Evolutionary conservation across 2,329 filamentous ascomycete genomes (phyloP), one percentile per base, ranked within the genome.

Genomic region (Exophiala dermatitidis): DNA sequence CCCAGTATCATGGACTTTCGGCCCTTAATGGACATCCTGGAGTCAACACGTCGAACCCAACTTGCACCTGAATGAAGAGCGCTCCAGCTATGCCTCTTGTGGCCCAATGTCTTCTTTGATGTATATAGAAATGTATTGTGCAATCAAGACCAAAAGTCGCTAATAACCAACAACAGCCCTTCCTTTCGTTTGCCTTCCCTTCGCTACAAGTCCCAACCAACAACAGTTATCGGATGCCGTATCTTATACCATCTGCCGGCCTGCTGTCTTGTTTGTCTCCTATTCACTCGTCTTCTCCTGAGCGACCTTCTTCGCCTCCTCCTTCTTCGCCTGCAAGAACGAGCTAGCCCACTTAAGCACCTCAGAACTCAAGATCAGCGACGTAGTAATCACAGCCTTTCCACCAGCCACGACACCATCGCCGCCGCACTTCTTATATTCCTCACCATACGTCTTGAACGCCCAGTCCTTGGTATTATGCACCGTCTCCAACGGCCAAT

Each of bases 311-410:
- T 82, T 79, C 41, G 74, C 74, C 62, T 85, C 77, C 29, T 77
- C 72, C 73, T 85, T 86, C 74, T 84, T 82, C 60, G 73, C 70
- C 55, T 77, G 74, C 46, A 88, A 65, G 62, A 81, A 77, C 49
- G 73, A 73, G 66, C 78, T 77, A 59, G 86, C 64, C 76, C 79
- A 85, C 50, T 72, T 72, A 49, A 87, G 69, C 1, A 81, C 78
- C 69, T 89, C 84, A 60, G 77, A 78, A 46, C 80, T 80, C 46
- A 90, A 74, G 46, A 87, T 77, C 46, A 89, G 73, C 28, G 79
- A 78, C 9, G 86, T 88, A 48, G 79, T 80, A 60, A 89, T 73
- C 9, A 81, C 72, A 7, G 87, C 87, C 76, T 86, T 89, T 65
- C 83, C 79, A 56, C 79, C 78, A 2, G 82, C 79, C n/a, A 88